Conservation (phyloP, 2,329 filamentous ascomycete genomes). For the Fusarium sp. region DNA sequence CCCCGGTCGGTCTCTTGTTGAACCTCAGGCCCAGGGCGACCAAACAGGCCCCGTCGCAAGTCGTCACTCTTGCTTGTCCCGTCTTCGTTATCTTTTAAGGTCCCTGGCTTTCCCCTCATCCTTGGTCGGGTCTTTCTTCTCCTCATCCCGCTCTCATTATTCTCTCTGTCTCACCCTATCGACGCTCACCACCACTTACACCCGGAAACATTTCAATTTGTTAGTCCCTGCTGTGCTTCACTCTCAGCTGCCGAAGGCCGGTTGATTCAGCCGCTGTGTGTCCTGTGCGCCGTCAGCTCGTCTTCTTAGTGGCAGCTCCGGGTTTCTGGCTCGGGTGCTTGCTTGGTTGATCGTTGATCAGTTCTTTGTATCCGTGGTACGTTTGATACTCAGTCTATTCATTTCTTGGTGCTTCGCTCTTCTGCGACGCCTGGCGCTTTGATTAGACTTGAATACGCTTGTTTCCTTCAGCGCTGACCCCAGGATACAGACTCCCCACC, state of each 20-base stretch:
- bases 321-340: conserved; percentile 19
- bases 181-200: conserved; percentile 1
- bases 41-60: conserved; percentile 29
- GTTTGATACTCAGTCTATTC: not conserved
- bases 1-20: conserved; percentile 19
- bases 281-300: conserved; percentile 8
- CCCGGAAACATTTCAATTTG: conserved; percentile 12
- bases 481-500: conserved; percentile 1
- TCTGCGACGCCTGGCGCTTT: not conserved
- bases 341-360: conserved; percentile 2
- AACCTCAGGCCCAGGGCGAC: conserved; percentile 23
- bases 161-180: conserved; percentile 1
- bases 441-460: not conserved
- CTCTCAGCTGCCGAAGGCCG: conserved; percentile 3
- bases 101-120: conserved; percentile 29
- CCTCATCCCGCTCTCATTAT: conserved; percentile 3
- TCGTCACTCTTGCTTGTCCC: conserved; percentile 24
- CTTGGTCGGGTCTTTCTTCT: conserved; percentile 8
- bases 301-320: conserved; percentile 17
- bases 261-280: not conserved
- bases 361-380: conserved; percentile 14
- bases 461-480: conserved; percentile 1
- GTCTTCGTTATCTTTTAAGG: conserved; percentile 22
- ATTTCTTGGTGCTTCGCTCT: not conserved
- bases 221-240: conserved; percentile 24